These are phyloP conservation scores for Ustilago lituana DNA, from an alignment of 1,284 basidiomycete species.

Conservation along the genomic window DNA sequence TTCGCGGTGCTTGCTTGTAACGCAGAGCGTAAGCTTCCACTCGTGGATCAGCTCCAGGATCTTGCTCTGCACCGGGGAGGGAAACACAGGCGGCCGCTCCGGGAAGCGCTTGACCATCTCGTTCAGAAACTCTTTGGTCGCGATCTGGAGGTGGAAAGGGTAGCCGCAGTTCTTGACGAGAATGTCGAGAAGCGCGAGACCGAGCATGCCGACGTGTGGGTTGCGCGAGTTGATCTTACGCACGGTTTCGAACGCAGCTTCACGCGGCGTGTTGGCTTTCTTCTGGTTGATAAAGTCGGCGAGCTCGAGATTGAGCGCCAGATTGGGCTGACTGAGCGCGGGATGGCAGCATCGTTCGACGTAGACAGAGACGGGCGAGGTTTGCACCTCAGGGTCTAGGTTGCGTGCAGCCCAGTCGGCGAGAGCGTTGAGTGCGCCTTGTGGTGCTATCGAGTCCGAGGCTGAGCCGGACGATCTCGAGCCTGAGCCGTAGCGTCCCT, in stretches of 20 bases:
- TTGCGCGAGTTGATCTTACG: constrained; percentile 87
- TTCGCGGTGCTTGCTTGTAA: constrained; percentile 90
- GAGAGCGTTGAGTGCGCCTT: constrained; percentile 46
- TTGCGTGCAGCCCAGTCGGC: constrained; percentile 62
- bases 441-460: constrained; percentile 22
- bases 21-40: constrained; percentile 95
- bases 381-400: constrained; percentile 52
- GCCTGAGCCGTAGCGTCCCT: constrained; percentile 28
- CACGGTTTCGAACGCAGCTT: constrained; percentile 84
- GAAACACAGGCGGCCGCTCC: constrained; percentile 93
- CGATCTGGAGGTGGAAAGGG: constrained; percentile 93
- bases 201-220: constrained; percentile 85
- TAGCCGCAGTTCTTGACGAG: constrained; percentile 96
- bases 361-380: constrained; percentile 50
- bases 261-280: constrained; percentile 96
- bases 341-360: constrained; percentile 85
- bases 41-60: constrained; percentile 91
- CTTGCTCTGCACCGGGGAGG: constrained; percentile 90
- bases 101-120: constrained; percentile 97
- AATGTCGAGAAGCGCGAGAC: constrained; percentile 81
- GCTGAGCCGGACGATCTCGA: constrained; percentile 27
- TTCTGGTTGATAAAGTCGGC: constrained; percentile 92
- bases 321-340: constrained; percentile 85
- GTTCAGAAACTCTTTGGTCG: constrained; percentile 99
- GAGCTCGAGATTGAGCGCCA: constrained; percentile 90